These are phyloP conservation scores for Lentinula raphanica DNA, from an alignment of 768 basidiomycete genomes.

Conservation along the genomic window DNA sequence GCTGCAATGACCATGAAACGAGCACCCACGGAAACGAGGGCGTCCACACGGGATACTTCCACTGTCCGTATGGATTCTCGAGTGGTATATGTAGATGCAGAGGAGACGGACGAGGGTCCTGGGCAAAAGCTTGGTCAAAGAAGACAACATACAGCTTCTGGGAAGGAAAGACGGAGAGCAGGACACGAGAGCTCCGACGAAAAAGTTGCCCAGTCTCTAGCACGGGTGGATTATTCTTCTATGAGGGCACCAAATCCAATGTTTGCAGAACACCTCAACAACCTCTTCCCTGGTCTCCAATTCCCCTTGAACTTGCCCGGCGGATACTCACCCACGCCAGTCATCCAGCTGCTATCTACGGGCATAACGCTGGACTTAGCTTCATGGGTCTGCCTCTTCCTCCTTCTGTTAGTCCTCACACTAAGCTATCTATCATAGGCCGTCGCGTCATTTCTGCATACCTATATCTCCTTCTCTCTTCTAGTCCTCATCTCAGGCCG, in stretches of 20 bases:
- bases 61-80: background rate
- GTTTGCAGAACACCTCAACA: conserved; percentile 53
- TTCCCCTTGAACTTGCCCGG: conserved; percentile 70
- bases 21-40: background rate
- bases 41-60: background rate
- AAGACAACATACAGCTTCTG: background rate
- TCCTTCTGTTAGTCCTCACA: background rate
- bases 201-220: background rate
- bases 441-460: conserved; percentile 76
- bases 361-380: conserved; percentile 67
- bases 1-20: conserved; percentile 7
- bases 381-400: conserved; percentile 58
- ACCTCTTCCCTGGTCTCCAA: conserved; percentile 57
- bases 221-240: conserved; percentile 5
- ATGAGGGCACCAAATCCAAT: conserved; percentile 13
- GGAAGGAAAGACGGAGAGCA: background rate
- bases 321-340: conserved; percentile 77
- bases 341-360: conserved; percentile 58
- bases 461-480: conserved; percentile 65
- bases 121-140: background rate
- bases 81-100: conserved; percentile 4
- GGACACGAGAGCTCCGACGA: background rate
- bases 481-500: conserved; percentile 40
- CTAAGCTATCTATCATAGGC: conserved; percentile 36
- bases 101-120: background rate